A percentile compares a stretch with the other conserved stretches of the same genome.
phyloP scores from a whole-genome alignment of 768 basidiomycete species.

The Lactarius tabidus region DNA sequence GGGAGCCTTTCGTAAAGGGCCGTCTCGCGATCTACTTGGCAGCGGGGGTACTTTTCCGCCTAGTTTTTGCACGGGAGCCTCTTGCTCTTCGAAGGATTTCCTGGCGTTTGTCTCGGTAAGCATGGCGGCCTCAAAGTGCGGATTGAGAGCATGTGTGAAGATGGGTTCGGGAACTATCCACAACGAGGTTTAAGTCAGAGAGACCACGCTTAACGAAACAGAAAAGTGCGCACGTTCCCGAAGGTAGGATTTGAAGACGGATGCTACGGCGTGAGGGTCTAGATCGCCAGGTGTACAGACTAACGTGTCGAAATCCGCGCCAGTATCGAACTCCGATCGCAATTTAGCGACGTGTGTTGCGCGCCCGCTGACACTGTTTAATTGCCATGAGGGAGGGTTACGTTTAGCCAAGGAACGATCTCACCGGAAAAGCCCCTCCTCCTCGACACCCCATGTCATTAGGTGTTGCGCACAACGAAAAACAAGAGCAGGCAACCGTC shows the following conservation, averaged over 20 bases:
- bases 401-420: slow-evolving; percentile 28
- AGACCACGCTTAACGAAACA: slow-evolving; percentile 10
- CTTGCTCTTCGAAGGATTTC: slow-evolving; percentile 22
- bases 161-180: slow-evolving; percentile 82
- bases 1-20: slow-evolving; percentile 64
- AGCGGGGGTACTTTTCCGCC: slow-evolving; percentile 15
- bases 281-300: slow-evolving; percentile 74
- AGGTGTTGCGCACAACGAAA: slow-evolving; percentile 82
- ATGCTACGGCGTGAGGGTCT: slow-evolving; percentile 92
- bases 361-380: slow-evolving; percentile 71
- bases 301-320: slow-evolving; percentile 84
- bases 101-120: slow-evolving; percentile 47
- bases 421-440: slow-evolving; percentile 83
- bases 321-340: slow-evolving; percentile 78
- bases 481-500: slow-evolving; percentile 65
- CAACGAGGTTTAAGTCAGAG: slow-evolving; percentile 9
- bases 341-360: slow-evolving; percentile 75
- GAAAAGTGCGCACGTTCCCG: slow-evolving; percentile 71
- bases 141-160: slow-evolving; percentile 64
- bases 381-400: slow-evolving; percentile 7
- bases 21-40: slow-evolving; percentile 27
- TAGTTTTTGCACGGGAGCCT: slow-evolving; percentile 17
- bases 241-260: slow-evolving; percentile 88
- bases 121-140: slow-evolving; percentile 77
- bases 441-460: slow-evolving; percentile 76